Evolutionary conservation across 1,139 yeast species (phyloP), one percentile per base, ranked within the genome.

Genomic region (Suhomyces panamericanus): DNA sequence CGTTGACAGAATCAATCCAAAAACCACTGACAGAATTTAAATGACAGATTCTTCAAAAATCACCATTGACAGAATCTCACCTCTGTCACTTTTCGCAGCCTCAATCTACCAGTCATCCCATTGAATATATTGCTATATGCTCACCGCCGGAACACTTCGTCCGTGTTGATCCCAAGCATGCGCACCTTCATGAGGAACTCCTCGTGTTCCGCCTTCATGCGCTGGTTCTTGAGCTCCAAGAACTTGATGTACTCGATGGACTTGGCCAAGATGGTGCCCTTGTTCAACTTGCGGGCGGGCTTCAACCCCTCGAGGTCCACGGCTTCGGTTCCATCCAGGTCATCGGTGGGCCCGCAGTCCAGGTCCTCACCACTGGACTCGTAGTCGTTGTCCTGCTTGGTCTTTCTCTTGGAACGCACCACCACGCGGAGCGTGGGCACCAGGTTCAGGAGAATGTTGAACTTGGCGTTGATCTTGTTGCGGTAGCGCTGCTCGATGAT

Each of bases 401-500:
- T 35, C 39, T 38, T 51, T 40, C 43, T 43, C 39, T 50, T 63
- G 29, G 62, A 57, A 33, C 59, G 57, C 2, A 70, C 63, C 8
- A 61, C 62, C 9, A 66, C 60, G 39, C 74, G 55, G 27, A 73
- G 62, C 4, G 75, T 70, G 11, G 78, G 78, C 15, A 73, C 78
- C 17, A 69, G 59, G 41, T 68, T 59, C 51, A 70, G 77, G 33
- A 73, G 62, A 14, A 70, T 68, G 22, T 64, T 64, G 52, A 73
- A 73, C 51, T 71, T 70, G 53, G 72, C 76, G 51, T 73, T 73
- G 48, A 73, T 73, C 49, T 71, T 73, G 56, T 73, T 72, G 46
- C 78, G 56, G 56, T 73, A 73, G 43, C 78, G 52, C 52, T 73
- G 78, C 49, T 73, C 78, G 43, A 73, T 72, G 5, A 73, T 67